phyloP scores from a whole-genome alignment of 208 protist genomes.

The Spongospora subterranea region DNA sequence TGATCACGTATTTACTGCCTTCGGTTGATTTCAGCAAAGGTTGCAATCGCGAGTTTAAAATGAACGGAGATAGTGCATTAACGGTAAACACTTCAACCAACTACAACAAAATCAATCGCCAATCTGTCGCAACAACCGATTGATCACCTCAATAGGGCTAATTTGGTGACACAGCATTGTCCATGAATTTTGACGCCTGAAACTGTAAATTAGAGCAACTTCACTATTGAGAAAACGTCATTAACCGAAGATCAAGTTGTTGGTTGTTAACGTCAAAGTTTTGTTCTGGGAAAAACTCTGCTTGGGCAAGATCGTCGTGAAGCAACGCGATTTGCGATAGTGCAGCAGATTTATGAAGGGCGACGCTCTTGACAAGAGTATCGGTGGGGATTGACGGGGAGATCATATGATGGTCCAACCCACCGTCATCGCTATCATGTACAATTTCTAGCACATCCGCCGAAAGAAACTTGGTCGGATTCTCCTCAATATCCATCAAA shows the following conservation, averaged over 20 bases:
- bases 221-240: background rate
- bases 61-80: constrained; percentile 93
- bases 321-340: constrained; percentile 35
- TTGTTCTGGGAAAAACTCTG: background rate
- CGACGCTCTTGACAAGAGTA: no score
- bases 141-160: background rate
- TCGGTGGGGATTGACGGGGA: no score
- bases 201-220: background rate
- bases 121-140: background rate
- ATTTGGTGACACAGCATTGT: constrained; percentile 58
- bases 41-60: constrained; percentile 89
- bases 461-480: constrained; percentile 2
- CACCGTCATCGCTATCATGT: background rate
- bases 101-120: constrained; percentile 74
- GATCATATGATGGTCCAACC: background rate
- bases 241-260: constrained; percentile 66
- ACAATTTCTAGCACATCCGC: background rate
- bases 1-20: constrained; percentile 83
- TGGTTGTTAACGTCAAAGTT: constrained; percentile 61
- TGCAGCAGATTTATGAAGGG: background rate
- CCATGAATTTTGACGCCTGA: constrained; percentile 63
- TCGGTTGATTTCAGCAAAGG: constrained; percentile 59
- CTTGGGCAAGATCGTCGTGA: background rate
- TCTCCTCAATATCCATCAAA: constrained; percentile 18
- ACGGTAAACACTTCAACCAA: constrained; percentile 92